Evolutionary conservation across 1,284 basidiomycete species (phyloP).

Genomic region (Afroboletus lepidellus): DNA sequence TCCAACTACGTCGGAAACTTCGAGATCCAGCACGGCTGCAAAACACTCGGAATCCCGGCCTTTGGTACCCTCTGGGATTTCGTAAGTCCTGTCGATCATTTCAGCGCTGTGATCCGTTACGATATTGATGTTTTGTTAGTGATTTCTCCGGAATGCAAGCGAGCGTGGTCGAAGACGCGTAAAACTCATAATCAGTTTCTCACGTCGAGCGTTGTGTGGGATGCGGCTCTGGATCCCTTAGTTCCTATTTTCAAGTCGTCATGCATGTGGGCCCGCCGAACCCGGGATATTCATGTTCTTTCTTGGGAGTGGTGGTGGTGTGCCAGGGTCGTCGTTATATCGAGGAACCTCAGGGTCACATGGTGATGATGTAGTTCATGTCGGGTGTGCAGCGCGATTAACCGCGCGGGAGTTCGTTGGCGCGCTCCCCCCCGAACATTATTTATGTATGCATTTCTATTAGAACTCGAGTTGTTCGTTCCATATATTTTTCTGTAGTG

Average conservation of each 20-base stretch:
- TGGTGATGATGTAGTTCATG: not conserved
- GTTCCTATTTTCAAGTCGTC: conserved; percentile 5
- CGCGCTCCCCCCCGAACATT: not conserved
- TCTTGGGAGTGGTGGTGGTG: conserved; percentile 2
- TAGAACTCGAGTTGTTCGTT: not conserved
- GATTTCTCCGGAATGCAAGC: conserved; percentile 10
- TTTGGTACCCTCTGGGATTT: conserved; percentile 76
- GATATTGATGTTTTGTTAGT: conserved; percentile 18
- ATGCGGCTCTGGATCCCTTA: not conserved
- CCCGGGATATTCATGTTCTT: not conserved
- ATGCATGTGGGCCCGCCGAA: conserved; percentile 6
- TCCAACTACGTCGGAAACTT: conserved; percentile 72
- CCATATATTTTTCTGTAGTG: too few species aligned
- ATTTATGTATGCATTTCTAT: conserved; percentile 6
- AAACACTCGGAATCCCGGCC: conserved; percentile 65
- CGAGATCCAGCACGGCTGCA: conserved; percentile 78
- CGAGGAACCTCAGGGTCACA: conserved; percentile 1
- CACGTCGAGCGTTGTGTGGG: conserved; percentile 9
- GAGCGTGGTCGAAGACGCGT: not conserved
- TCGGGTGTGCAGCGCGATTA: not conserved
- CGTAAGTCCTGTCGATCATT: conserved; percentile 40
- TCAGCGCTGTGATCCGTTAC: not conserved
- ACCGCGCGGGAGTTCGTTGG: conserved; percentile 7
- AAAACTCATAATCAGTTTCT: conserved; percentile 4
- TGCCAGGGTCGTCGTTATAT: conserved; percentile 5